Conservation (phyloP, 306 rosid genomes). For the Sicyos baderoa region DNA sequence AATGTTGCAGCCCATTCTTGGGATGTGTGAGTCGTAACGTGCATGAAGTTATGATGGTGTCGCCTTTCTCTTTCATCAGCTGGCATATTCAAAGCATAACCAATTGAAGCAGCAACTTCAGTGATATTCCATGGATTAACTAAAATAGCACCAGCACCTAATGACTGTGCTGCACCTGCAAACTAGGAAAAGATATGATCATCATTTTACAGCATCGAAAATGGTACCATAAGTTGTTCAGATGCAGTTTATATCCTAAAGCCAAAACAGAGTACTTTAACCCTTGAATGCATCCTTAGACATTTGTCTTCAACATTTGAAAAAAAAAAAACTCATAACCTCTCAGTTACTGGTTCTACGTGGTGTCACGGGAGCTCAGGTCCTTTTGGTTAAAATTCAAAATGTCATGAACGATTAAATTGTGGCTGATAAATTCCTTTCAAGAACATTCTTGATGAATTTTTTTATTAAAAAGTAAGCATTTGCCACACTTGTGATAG, state of each 20-base stretch:
- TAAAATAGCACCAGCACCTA: slow-evolving; percentile 94
- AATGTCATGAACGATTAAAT: not conserved
- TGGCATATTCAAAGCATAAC: slow-evolving; percentile 81
- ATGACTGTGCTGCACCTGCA: slow-evolving; percentile 99
- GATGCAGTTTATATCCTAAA: not conserved
- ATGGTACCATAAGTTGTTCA: slow-evolving; percentile 9
- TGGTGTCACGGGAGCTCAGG: too few relatives aligned
- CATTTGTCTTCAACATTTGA: too few relatives aligned
- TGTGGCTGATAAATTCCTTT: not conserved
- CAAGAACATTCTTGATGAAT: not conserved
- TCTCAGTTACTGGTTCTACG: too few relatives aligned
- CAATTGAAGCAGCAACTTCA: slow-evolving; percentile 87
- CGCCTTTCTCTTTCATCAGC: slow-evolving; percentile 93
- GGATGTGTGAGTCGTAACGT: slow-evolving; percentile 88
- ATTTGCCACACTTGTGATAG: not conserved
- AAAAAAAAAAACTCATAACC: too few relatives aligned
- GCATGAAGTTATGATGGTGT: slow-evolving; percentile 84
- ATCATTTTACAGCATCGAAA: not conserved
- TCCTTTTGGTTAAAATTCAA: too few relatives aligned
- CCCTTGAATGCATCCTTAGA: not conserved
- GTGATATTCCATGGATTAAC: slow-evolving; percentile 94
- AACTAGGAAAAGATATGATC: slow-evolving; percentile 38
- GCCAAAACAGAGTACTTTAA: not conserved
- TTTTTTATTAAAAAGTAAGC: not conserved
- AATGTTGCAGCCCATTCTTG: slow-evolving; percentile 99